Base-by-base conservation (phyloP, 768 basidiomycete species). In the Myochromella boudieri region DNA sequence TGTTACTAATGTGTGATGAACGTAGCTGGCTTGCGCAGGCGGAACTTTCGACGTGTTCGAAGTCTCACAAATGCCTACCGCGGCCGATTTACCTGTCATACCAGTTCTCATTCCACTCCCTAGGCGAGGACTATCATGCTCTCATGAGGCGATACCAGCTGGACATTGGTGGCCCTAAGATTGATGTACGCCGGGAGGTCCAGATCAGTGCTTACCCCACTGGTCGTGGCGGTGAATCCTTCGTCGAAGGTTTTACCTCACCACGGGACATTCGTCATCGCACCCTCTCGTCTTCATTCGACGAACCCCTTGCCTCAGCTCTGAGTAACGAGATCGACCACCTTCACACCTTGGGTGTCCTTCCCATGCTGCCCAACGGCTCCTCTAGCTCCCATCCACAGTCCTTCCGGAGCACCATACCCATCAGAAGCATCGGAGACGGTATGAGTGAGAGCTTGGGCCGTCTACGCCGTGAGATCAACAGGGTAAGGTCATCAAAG, bases 341-440 rank as follows among this genome's bases (percentile, higher is more conserved):
- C 44, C 62, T 72, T 18, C 68, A 61, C 14, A 58, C 68, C 15
- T 62, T 66, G 25, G 68, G 71, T 0, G 74, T 81, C 25, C 74
- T 93, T 1, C 92, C 92, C 0, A 89, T 90, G 81, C 74, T 86
- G 28, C 91, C 91, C 0, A 94, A 94, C 53, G 90, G 89, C 14
- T 60, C 60, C 4, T 65, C 72, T 1, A 64, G 70, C 11, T 55
- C 68, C 6, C 58, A 64, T 4, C 68, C 70, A 3, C 67, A 69
- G 42, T 67, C 68, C 3, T 71, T 76, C 45, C 64, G 70, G 15
- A 73, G 71, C 40, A 65, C 81, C 4, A 82, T 86, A 6, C 82
- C 82, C 1, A 82, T 85, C 18, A 69, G 80, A 4, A 71, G 69
- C 11, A 70, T 79, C 6, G 77, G 74, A 1, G 77, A 80, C 40